phyloP scores from a whole-genome alignment of 441 rosid genomes.

The Eutrema salsugineum region DNA sequence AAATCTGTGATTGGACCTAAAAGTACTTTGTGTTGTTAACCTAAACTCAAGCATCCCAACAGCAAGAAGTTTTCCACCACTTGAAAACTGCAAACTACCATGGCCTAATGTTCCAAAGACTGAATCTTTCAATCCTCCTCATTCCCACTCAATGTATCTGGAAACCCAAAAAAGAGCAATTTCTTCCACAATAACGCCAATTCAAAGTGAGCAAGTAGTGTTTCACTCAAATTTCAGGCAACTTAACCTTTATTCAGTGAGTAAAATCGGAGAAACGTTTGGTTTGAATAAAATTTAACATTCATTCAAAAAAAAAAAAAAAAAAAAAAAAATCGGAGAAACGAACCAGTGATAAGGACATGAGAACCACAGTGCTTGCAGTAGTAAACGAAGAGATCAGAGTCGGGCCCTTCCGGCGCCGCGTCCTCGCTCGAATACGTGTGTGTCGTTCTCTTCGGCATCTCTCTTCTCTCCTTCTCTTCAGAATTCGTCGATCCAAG shows the following conservation, averaged over 20 bases:
- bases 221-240: background rate
- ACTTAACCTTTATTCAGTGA: too few relatives aligned
- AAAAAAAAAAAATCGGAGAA: too few relatives aligned
- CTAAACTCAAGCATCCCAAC: background rate
- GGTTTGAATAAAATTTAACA: too few relatives aligned
- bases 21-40: background rate
- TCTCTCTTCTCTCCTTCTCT: slow-evolving; percentile 26
- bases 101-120: background rate
- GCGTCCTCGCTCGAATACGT: slow-evolving; percentile 99
- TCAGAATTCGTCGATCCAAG: background rate
- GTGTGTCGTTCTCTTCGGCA: slow-evolving; percentile 99
- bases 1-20: background rate
- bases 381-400: slow-evolving; percentile 97
- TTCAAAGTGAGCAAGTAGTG: background rate
- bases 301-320: too few relatives aligned
- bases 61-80: background rate
- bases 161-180: background rate
- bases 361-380: slow-evolving; percentile 98
- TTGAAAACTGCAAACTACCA: background rate
- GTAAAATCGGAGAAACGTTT: too few relatives aligned
- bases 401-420: slow-evolving; percentile 90
- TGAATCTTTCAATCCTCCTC: background rate
- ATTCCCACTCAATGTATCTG: background rate
- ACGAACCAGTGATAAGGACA: slow-evolving; percentile 89
- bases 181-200: slow-evolving; percentile 1